Evolutionary conservation across 257 asterid species (phyloP), one percentile per base, ranked within the genome.

Genomic region (Nyctanthes arbortristis): DNA sequence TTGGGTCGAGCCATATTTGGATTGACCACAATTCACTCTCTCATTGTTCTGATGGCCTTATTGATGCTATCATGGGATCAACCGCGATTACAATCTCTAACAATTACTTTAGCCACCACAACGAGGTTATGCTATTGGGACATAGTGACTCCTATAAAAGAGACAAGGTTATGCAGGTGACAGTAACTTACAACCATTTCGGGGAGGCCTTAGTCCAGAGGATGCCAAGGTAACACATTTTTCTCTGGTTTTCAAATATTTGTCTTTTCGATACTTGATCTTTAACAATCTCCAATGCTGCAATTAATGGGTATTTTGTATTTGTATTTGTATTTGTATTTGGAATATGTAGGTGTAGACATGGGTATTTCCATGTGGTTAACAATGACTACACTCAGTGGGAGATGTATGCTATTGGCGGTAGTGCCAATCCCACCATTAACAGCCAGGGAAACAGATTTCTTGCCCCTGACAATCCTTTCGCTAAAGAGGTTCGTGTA

Each of bases 381-480:
- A 84, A 84, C 82, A 84, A 84, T 45, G 89, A 81, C 71, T 84
- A 84, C 75, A 84, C 82, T 36, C 78, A 79, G 0, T 84, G 89
- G 89, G 82, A 74, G 37, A 84, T 84, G 86, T 84, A 84, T 71
- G 89, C 88, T 5, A 78, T 83, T 20, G 88, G 88, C 16, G 88
- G 88, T 3, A 83, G 88, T 55, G 88, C 88, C 3, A 71, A 75
- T 75, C 85, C 88, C 69, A 83, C 88, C 69, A 83, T 83, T 25
- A 80, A 83, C 82, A 83, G 89, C 80, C 86, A 84, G 63, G 89
- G 89, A 62, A 84, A 84, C 82, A 67, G 86, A 55, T 84, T 75
- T 68, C 78, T 83, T 33, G 88, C 88, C 67, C 66, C 88, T 6
- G 63, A 16, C 70, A 80, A 80, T 71, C 79, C 33, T 35, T 80